Conservation (phyloP, 768 basidiomycete species). For the Lentinula aciculospora region DNA sequence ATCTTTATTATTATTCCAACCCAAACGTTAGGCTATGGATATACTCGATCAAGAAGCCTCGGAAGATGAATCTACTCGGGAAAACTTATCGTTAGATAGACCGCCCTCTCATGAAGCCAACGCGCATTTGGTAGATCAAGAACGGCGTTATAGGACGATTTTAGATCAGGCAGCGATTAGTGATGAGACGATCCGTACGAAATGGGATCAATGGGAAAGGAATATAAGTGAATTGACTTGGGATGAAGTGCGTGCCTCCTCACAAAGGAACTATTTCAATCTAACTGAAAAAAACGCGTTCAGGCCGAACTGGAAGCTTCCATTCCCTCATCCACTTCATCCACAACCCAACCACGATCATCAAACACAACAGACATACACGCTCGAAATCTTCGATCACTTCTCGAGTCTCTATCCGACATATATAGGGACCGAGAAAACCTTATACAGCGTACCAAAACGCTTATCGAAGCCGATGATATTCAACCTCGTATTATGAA, state of each 20-base stretch:
- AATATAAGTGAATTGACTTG: conserved; percentile 65
- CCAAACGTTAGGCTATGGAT: conserved; percentile 63
- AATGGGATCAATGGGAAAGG: conserved; percentile 88
- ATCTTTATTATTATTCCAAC: not conserved
- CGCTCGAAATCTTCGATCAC: conserved; percentile 64
- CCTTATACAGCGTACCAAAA: conserved; percentile 58
- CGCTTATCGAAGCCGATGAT: conserved; percentile 63
- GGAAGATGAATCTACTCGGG: conserved; percentile 70
- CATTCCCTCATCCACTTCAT: conserved; percentile 52
- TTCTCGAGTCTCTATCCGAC: conserved; percentile 78
- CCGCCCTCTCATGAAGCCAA: conserved; percentile 79
- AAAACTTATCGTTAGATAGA: conserved; percentile 41
- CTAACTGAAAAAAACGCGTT: not conserved
- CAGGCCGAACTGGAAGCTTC: conserved; percentile 63
- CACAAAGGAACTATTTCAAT: not conserved
- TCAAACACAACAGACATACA: conserved; percentile 48
- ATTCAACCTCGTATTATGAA: conserved; percentile 63
- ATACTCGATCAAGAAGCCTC: conserved; percentile 88
- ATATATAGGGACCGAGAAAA: conserved; percentile 55
- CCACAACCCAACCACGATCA: conserved; percentile 27
- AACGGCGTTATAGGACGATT: conserved; percentile 64
- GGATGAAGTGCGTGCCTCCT: conserved; percentile 35
- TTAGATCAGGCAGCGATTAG: conserved; percentile 68
- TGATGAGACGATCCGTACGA: conserved; percentile 69
- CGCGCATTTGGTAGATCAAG: conserved; percentile 61